Evolutionary conservation across 805 yeast species (phyloP).

Genomic region (Schizosaccharomyces cryophilus): DNA sequence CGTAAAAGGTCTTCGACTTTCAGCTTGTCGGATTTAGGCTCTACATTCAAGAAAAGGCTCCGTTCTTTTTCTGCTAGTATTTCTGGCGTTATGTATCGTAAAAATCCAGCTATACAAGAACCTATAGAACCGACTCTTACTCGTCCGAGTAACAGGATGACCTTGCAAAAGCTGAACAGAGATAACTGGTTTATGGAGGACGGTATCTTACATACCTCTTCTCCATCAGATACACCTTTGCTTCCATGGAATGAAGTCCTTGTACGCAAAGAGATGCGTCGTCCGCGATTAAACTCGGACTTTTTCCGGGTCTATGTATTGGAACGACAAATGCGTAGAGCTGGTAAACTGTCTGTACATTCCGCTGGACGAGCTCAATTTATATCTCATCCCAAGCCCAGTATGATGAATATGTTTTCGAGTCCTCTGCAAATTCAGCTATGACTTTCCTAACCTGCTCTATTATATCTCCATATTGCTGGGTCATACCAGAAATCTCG

Average conservation of each 20-base stretch:
- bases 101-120: background rate
- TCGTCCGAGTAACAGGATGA: background rate
- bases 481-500: too few species aligned
- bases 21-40: too few species aligned
- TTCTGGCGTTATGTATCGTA: background rate
- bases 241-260: background rate
- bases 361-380: background rate
- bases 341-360: background rate
- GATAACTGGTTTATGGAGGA: background rate
- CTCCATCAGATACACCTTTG: background rate
- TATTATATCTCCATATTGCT: too few species aligned
- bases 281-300: conserved; percentile 1
- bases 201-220: background rate
- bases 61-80: too few species aligned
- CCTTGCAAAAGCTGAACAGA: background rate
- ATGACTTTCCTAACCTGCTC: background rate
- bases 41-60: too few species aligned
- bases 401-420: background rate
- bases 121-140: background rate
- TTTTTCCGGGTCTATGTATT: background rate
- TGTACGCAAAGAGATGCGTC: background rate
- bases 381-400: background rate
- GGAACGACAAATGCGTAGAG: conserved; percentile 1
- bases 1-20: too few species aligned
- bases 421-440: background rate